Evolutionary conservation across 2,329 filamentous ascomycete species (phyloP).

Genomic region (Madurella mycetomatis): DNA sequence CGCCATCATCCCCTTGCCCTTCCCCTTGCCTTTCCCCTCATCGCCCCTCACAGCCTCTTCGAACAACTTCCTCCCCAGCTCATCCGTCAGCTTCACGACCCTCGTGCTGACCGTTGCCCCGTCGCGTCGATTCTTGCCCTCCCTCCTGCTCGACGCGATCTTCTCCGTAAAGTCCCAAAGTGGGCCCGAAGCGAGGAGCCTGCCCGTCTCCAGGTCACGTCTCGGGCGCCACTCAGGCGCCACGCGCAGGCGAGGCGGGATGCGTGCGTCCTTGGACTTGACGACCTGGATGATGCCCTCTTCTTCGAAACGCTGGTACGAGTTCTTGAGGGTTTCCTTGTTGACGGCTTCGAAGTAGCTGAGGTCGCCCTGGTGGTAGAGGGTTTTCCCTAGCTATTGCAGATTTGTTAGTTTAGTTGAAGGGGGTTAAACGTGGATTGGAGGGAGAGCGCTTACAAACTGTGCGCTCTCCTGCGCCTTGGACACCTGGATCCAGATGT

Average conservation of each 20-base stretch:
- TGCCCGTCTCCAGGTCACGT: conserved; percentile 57
- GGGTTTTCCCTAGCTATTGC: conserved; percentile 81
- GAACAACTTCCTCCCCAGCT: conserved; percentile 67
- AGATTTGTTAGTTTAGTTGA: not conserved
- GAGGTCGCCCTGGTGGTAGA: conserved; percentile 95
- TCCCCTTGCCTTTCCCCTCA: conserved; percentile 23
- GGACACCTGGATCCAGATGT: conserved; percentile 72
- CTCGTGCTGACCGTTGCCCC: conserved; percentile 81
- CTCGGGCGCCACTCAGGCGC: conserved; percentile 69
- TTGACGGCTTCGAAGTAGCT: conserved; percentile 98
- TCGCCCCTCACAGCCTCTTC: conserved; percentile 45
- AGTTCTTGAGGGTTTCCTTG: conserved; percentile 94
- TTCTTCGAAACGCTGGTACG: conserved; percentile 81
- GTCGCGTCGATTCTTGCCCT: conserved; percentile 95
- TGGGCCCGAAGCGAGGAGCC: conserved; percentile 64
- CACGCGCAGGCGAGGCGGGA: conserved; percentile 60
- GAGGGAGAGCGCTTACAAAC: conserved; percentile 50
- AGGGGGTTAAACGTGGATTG: conserved; percentile 5
- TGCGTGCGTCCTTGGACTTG: conserved; percentile 61
- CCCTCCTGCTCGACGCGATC: conserved; percentile 75
- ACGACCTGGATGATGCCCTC: conserved; percentile 80
- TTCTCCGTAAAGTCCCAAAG: conserved; percentile 90
- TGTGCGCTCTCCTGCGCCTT: conserved; percentile 80
- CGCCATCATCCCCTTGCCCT: conserved; percentile 30
- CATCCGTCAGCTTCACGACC: conserved; percentile 72